Conservation (phyloP, 2,329 filamentous ascomycete species). For the Cercospora sojina region DNA sequence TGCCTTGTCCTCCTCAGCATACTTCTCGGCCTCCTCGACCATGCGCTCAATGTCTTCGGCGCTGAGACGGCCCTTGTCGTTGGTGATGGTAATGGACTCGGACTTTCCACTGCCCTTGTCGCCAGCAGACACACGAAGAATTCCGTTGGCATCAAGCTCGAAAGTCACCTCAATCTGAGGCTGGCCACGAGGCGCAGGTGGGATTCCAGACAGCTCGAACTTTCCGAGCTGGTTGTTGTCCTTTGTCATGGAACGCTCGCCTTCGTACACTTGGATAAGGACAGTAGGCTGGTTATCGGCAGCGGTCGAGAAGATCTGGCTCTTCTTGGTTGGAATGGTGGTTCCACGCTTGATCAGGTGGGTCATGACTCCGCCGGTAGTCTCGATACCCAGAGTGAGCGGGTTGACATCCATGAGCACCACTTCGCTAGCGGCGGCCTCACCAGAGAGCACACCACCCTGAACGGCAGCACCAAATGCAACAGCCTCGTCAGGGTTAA, state of each 20-base stretch:
- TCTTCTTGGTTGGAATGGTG: constrained; percentile 99
- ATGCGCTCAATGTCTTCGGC: constrained; percentile 98
- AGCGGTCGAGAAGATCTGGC: constrained; percentile 95
- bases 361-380: constrained; percentile 95
- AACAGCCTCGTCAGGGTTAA: constrained; percentile 98
- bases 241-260: constrained; percentile 65
- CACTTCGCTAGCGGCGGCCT: constrained; percentile 83
- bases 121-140: constrained; percentile 90
- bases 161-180: constrained; percentile 98
- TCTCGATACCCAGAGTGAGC: constrained; percentile 97
- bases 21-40: constrained; percentile 97
- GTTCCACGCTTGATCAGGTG: constrained; percentile 98
- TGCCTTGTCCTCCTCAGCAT: constrained; percentile 98
- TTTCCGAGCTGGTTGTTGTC: constrained; percentile 87
- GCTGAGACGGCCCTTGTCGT: constrained; percentile 97
- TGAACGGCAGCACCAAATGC: constrained; percentile 97
- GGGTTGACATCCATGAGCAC: constrained; percentile 95
- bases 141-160: constrained; percentile 97
- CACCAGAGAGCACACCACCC: constrained; percentile 89
- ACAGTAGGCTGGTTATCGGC: constrained; percentile 98
- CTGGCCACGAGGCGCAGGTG: constrained; percentile 90
- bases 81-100: constrained; percentile 98
- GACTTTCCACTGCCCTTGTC: constrained; percentile 98
- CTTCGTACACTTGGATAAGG: constrained; percentile 99
- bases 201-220: constrained; percentile 96